Percentiles rank a stretch among this genome's conserved stretches.
Evolutionary conservation across 257 asterid species (phyloP).

Genomic region (Penstemon barbatus): DNA sequence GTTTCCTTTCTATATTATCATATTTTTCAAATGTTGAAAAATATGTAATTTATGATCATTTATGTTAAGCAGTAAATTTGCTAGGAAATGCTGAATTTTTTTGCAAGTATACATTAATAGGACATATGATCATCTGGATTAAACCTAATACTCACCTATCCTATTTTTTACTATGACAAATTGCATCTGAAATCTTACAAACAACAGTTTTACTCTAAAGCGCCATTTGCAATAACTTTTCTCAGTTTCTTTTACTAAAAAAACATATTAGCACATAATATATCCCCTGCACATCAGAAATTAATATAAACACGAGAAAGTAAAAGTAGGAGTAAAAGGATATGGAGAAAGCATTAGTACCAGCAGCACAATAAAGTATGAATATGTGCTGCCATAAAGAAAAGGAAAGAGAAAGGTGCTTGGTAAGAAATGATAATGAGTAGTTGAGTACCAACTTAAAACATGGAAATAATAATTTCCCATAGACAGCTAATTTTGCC

Average conservation of each 20-base stretch:
- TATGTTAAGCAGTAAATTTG: too few relatives aligned
- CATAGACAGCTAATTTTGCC: neutral
- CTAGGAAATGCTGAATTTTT: too few relatives aligned
- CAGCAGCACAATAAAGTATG: neutral
- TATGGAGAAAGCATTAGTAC: neutral
- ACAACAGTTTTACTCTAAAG: too few relatives aligned
- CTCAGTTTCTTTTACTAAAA: neutral
- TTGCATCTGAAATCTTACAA: neutral
- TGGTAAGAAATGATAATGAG: neutral
- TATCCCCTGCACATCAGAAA: neutral
- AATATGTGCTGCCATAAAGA: too few relatives aligned
- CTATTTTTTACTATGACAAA: neutral
- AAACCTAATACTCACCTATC: too few relatives aligned
- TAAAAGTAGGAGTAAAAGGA: neutral
- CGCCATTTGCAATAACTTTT: neutral
- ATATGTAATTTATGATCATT: too few relatives aligned
- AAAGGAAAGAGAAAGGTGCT: neutral
- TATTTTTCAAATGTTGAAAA: too few relatives aligned
- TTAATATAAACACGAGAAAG: neutral
- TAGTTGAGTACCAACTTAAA: neutral
- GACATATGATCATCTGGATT: too few relatives aligned
- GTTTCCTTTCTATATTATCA: too few relatives aligned
- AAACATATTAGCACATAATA: neutral
- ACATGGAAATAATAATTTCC: neutral
- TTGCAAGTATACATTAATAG: too few relatives aligned